A percentile compares a stretch with the other conserved stretches of the same genome.
These are phyloP conservation scores for Coccomyxa sp. DNA, from an alignment of 139 green algal genomes.

Conservation along the genomic window DNA sequence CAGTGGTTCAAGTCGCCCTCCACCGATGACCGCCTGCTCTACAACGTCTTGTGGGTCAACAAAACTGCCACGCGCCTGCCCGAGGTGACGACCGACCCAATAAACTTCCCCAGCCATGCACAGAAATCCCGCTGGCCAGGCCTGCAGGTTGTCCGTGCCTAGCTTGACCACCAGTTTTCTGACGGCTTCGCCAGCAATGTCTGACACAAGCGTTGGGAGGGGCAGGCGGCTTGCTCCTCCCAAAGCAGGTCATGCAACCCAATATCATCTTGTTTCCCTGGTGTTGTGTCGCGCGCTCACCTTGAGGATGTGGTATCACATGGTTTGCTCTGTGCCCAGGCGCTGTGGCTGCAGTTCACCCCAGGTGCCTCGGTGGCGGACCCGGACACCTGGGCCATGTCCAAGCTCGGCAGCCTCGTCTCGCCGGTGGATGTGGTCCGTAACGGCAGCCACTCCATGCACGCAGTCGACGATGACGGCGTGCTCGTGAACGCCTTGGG, in stretches of 20 bases:
- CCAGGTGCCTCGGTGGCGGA: slow-evolving; percentile 9
- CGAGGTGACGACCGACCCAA: slow-evolving; percentile 22
- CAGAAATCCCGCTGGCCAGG: neutral
- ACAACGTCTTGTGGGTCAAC: slow-evolving; percentile 45
- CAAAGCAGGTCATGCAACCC: too few relatives aligned
- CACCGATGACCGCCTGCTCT: neutral
- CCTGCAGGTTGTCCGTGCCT: too few relatives aligned
- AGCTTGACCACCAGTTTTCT: neutral
- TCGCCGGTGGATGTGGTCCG: slow-evolving; percentile 43
- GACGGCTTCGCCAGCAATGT: too few relatives aligned
- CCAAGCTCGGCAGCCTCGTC: slow-evolving; percentile 45
- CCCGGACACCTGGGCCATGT: slow-evolving; percentile 34
- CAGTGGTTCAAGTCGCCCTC: neutral
- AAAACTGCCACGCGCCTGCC: slow-evolving; percentile 62
- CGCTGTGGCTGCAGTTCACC: slow-evolving; percentile 35
- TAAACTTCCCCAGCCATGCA: neutral
- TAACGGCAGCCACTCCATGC: slow-evolving; percentile 53
- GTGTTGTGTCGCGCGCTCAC: too few relatives aligned
- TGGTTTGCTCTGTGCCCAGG: neutral
- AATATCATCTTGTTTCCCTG: too few relatives aligned
- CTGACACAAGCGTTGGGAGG: too few relatives aligned
- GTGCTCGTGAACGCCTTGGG: slow-evolving; percentile 25
- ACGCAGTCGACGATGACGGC: slow-evolving; percentile 41
- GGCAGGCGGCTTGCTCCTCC: too few relatives aligned
- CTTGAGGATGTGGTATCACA: too few relatives aligned